phyloP scores from a whole-genome alignment of 192 early-diverging fungal species.

The Chytriomyces sp. region DNA sequence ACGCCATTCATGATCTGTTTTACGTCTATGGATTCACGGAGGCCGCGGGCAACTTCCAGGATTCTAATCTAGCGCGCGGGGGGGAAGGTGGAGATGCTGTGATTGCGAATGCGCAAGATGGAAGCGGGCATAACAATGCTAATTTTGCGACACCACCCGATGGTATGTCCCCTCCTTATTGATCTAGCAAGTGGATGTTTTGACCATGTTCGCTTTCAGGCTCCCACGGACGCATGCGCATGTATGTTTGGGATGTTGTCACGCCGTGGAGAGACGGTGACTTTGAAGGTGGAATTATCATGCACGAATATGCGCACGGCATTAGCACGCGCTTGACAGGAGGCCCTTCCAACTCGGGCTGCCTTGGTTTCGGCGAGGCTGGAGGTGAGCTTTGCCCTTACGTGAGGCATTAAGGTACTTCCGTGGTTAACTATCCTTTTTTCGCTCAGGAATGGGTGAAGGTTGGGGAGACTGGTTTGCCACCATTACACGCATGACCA shows the following conservation, averaged over 20 bases:
- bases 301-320: slow-evolving; percentile 94
- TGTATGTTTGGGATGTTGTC: slow-evolving; percentile 86
- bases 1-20: slow-evolving; percentile 85
- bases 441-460: slow-evolving; percentile 95
- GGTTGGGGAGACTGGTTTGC: slow-evolving; percentile 96
- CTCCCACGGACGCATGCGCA: slow-evolving; percentile 88
- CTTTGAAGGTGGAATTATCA: slow-evolving; percentile 87
- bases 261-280: slow-evolving; percentile 66
- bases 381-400: no score
- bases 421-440: slow-evolving; percentile 66
- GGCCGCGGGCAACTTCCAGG: slow-evolving; percentile 91
- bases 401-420: background rate
- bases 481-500: slow-evolving; percentile 68
- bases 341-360: slow-evolving; percentile 86
- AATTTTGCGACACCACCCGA: slow-evolving; percentile 91
- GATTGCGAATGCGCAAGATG: slow-evolving; percentile 90
- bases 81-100: slow-evolving; percentile 82
- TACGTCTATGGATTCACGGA: slow-evolving; percentile 91
- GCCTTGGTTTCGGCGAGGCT: slow-evolving; percentile 83
- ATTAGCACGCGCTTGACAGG: slow-evolving; percentile 90
- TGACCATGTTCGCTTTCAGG: no score
- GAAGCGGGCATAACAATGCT: slow-evolving; percentile 88
- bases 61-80: slow-evolving; percentile 80
- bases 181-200: slow-evolving; percentile 23
- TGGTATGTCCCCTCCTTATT: background rate